These are phyloP conservation scores for Daldinia decipiens DNA, from an alignment of 495 filamentous ascomycete genomes.

Conservation along the genomic window DNA sequence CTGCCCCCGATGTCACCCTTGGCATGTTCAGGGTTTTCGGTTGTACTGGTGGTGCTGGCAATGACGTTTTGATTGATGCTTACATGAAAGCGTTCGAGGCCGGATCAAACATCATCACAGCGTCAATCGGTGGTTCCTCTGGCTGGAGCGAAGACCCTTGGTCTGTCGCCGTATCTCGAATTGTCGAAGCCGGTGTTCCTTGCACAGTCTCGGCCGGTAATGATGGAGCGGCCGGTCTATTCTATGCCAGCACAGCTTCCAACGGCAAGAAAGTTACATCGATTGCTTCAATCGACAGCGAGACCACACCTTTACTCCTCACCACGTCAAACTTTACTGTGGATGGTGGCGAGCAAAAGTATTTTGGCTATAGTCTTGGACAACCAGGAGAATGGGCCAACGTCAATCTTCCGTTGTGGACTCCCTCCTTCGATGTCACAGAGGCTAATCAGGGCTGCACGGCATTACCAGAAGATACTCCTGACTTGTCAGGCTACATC, in stretches of 20 bases:
- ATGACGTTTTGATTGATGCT: conserved; percentile 65
- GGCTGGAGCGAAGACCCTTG: conserved; percentile 68
- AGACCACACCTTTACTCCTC: conserved; percentile 53
- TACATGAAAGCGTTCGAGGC: conserved; percentile 67
- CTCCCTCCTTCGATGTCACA: conserved; percentile 60
- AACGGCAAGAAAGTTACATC: conserved; percentile 62
- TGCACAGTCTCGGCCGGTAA: conserved; percentile 67
- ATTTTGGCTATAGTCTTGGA: conserved; percentile 55
- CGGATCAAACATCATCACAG: conserved; percentile 68
- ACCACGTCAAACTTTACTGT: conserved; percentile 51
- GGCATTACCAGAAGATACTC: conserved; percentile 56
- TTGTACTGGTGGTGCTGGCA: conserved; percentile 57
- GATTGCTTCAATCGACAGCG: conserved; percentile 65
- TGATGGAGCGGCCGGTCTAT: conserved; percentile 61
- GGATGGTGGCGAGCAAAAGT: conserved; percentile 35
- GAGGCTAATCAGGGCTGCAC: conserved; percentile 58
- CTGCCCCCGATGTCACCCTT: conserved; percentile 63
- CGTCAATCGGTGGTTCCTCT: conserved; percentile 64
- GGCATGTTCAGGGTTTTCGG: conserved; percentile 67
- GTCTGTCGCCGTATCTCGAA: conserved; percentile 62
- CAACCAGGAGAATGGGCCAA: conserved; percentile 52
- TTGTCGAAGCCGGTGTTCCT: conserved; percentile 65
- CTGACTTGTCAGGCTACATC: conserved; percentile 62
- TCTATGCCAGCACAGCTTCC: conserved; percentile 64
- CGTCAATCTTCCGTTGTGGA: conserved; percentile 61